These are phyloP conservation scores for Lecanoromycetidae sp. DNA, from an alignment of 2,329 filamentous ascomycete genomes.

Conservation along the genomic window DNA sequence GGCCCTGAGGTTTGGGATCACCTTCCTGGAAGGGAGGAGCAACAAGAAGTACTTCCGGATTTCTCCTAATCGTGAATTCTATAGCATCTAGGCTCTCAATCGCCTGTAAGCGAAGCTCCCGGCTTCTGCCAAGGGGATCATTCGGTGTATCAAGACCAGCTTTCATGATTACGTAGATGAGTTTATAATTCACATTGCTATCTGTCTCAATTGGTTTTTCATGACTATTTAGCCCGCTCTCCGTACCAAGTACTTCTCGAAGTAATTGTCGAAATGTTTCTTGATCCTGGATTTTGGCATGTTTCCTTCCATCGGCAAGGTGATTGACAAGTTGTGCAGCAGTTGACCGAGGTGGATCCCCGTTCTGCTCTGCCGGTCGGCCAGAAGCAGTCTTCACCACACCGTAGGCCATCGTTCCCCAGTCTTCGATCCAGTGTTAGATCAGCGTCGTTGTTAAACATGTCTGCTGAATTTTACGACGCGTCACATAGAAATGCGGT, in stretches of 20 bases:
- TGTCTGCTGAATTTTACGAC: not conserved
- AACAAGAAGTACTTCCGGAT: slow-evolving; percentile 53
- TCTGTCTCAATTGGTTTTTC: slow-evolving; percentile 3
- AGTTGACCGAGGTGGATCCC: slow-evolving; percentile 57
- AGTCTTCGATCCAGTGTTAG: not conserved
- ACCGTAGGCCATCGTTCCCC: slow-evolving; percentile 9
- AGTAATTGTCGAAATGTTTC: slow-evolving; percentile 66
- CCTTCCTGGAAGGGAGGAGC: slow-evolving; percentile 31
- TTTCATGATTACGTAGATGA: slow-evolving; percentile 72
- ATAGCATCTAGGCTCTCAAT: slow-evolving; percentile 68
- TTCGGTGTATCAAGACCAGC: slow-evolving; percentile 59
- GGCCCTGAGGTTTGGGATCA: slow-evolving; percentile 36
- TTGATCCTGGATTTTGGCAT: slow-evolving; percentile 52
- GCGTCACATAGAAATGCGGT: slow-evolving; percentile 1
- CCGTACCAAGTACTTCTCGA: slow-evolving; percentile 45
- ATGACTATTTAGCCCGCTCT: slow-evolving; percentile 32
- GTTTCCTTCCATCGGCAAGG: slow-evolving; percentile 53
- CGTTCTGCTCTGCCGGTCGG: slow-evolving; percentile 9
- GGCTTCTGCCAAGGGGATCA: slow-evolving; percentile 52
- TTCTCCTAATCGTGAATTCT: slow-evolving; percentile 60
- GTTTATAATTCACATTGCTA: slow-evolving; percentile 61
- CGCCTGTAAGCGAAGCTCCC: slow-evolving; percentile 47
- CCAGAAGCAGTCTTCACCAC: slow-evolving; percentile 7
- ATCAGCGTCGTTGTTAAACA: not conserved
- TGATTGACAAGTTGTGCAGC: slow-evolving; percentile 79